A percentile compares a stretch with the other conserved stretches of the same genome.
Evolutionary conservation across 2,329 filamentous ascomycete genomes (phyloP).

Genomic region (Torrubiellomyces zombiae): DNA sequence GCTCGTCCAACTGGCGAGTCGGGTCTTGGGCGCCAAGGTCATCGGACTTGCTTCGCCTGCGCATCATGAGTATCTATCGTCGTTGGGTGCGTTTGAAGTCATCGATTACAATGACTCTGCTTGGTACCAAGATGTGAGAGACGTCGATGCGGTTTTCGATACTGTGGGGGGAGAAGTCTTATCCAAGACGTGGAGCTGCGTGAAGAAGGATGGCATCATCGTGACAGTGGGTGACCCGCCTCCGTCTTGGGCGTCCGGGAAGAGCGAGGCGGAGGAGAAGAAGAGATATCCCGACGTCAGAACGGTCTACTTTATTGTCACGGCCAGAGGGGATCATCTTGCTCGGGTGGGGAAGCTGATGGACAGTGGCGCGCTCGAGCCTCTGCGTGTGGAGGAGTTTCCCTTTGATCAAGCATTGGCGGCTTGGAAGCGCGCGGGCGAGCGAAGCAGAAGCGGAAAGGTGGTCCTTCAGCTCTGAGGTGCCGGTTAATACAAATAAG

Average conservation of each 20-base stretch:
- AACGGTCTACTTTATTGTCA: slow-evolving; percentile 15
- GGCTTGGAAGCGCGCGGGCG: slow-evolving; percentile 11
- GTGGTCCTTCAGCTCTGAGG: slow-evolving; percentile 14
- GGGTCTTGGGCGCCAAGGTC: slow-evolving; percentile 8
- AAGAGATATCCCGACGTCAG: slow-evolving; percentile 7
- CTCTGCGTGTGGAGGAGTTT: slow-evolving; percentile 9
- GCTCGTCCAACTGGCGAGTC: slow-evolving; percentile 13
- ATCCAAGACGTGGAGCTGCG: slow-evolving; percentile 11
- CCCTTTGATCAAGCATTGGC: slow-evolving; percentile 8
- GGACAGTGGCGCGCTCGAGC: slow-evolving; percentile 8
- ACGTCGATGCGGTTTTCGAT: slow-evolving; percentile 16
- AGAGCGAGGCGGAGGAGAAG: slow-evolving; percentile 7
- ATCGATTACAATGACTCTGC: slow-evolving; percentile 10
- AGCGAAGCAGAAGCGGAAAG: slow-evolving; percentile 10
- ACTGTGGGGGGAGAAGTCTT: slow-evolving; percentile 14
- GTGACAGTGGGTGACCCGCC: slow-evolving; percentile 19
- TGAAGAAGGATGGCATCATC: slow-evolving; percentile 14
- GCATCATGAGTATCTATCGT: slow-evolving; percentile 6
- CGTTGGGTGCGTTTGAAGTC: slow-evolving; percentile 8
- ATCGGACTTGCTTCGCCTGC: slow-evolving; percentile 12
- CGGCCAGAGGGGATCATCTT: slow-evolving; percentile 8
- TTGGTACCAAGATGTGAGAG: slow-evolving; percentile 10
- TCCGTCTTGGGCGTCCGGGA: slow-evolving; percentile 14
- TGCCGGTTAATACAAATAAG: too few relatives aligned
- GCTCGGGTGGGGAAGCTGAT: slow-evolving; percentile 7